Evolutionary conservation across 495 filamentous ascomycete genomes (phyloP).

Genomic region (Neurospora sp.): DNA sequence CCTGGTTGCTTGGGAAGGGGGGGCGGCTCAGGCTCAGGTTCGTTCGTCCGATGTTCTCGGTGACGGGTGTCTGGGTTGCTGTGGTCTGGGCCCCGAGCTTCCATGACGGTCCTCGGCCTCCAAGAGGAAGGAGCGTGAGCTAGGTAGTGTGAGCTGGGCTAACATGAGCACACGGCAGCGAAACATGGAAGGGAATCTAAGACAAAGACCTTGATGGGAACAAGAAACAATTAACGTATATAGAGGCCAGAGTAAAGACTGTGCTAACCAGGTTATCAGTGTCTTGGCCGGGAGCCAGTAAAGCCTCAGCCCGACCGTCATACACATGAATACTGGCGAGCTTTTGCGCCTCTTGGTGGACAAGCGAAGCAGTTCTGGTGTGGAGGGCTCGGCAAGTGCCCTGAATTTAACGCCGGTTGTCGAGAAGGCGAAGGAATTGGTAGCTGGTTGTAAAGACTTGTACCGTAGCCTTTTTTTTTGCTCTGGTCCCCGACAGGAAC

Average conservation of each 20-base stretch:
- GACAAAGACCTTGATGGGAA: neutral
- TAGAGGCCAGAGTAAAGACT: neutral
- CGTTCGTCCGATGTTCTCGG: neutral
- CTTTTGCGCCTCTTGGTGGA: neutral
- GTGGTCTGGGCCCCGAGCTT: neutral
- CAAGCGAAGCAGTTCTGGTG: neutral
- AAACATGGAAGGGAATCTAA: neutral
- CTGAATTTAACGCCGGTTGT: neutral
- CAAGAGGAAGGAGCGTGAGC: neutral
- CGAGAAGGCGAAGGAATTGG: neutral
- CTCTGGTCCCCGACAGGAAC: neutral
- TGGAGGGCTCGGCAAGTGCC: neutral
- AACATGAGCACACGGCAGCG: neutral
- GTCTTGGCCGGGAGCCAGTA: neutral
- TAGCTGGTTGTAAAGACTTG: neutral
- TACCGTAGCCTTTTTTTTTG: neutral
- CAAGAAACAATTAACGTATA: neutral
- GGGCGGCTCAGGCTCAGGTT: neutral
- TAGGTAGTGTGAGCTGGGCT: neutral
- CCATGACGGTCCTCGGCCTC: neutral
- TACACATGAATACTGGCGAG: neutral
- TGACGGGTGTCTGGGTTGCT: neutral
- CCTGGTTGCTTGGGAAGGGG: neutral
- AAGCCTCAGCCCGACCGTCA: neutral
- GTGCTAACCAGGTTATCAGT: neutral